phyloP scores from a whole-genome alignment of 1,284 basidiomycete genomes.

The Leucoagaricus sp. region DNA sequence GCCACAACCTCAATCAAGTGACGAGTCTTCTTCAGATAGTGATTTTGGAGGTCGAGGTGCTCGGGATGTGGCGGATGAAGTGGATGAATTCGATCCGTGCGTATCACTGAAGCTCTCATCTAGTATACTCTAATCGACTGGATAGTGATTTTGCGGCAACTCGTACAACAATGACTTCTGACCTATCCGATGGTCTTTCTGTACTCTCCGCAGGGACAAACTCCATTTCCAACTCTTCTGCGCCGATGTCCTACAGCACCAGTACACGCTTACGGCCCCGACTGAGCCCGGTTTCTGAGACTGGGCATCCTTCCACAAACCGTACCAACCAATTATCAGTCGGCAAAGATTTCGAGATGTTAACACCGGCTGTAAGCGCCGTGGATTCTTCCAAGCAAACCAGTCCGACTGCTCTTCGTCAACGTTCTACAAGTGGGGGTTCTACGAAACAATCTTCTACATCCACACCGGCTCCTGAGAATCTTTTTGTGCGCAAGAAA shows the following conservation, averaged over 20 bases:
- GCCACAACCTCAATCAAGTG: slow-evolving; percentile 34
- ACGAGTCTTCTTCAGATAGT: slow-evolving; percentile 54
- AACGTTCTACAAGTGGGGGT: slow-evolving; percentile 3
- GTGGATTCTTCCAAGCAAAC: slow-evolving; percentile 16
- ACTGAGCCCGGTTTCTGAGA: slow-evolving; percentile 71
- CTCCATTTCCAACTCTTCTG: slow-evolving; percentile 55
- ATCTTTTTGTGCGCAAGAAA: slow-evolving; percentile 52
- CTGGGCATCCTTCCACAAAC: slow-evolving; percentile 18
- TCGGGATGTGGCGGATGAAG: slow-evolving; percentile 57
- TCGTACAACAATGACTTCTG: slow-evolving; percentile 49
- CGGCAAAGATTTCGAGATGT: slow-evolving; percentile 34
- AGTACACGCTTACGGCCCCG: slow-evolving; percentile 49
- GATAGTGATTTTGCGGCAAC: slow-evolving; percentile 51
- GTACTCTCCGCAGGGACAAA: slow-evolving; percentile 48
- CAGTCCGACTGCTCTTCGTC: neutral
- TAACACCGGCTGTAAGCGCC: slow-evolving; percentile 26
- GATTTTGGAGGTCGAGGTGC: slow-evolving; percentile 61
- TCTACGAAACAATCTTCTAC: neutral
- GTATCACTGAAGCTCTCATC: slow-evolving; percentile 27
- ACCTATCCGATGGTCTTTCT: slow-evolving; percentile 59
- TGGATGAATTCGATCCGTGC: slow-evolving; percentile 76
- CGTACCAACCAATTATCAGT: slow-evolving; percentile 10
- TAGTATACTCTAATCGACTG: neutral
- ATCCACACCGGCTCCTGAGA: neutral
- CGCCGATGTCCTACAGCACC: slow-evolving; percentile 47